These are phyloP conservation scores for Eimeria falciformis DNA, from an alignment of 169 alveolate genomes.

Conservation along the genomic window DNA sequence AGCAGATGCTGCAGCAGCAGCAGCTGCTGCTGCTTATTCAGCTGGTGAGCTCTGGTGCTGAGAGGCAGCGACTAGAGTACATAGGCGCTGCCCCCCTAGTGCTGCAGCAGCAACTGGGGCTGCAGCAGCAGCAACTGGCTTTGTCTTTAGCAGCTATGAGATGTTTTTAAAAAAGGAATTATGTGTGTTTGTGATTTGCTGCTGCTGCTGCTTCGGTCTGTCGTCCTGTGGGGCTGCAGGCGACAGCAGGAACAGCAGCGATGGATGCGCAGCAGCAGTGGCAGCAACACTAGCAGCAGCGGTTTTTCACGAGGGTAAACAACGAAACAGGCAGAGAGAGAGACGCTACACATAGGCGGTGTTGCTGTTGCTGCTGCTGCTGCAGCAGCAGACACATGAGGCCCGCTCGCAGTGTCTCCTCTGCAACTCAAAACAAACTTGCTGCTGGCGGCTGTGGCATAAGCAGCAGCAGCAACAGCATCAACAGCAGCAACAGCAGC, in stretches of 20 bases:
- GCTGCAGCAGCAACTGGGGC: conserved; percentile 46
- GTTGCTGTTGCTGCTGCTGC: conserved; percentile 61
- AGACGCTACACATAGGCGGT: not conserved
- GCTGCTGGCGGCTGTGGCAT: not conserved
- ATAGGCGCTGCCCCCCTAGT: conserved; percentile 31
- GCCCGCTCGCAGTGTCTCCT: conserved; percentile 39
- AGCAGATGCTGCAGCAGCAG: conserved; percentile 21
- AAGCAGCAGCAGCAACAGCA: not conserved
- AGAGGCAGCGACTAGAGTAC: not conserved
- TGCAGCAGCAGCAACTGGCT: conserved; percentile 63
- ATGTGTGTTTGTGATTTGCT: not conserved
- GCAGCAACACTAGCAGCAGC: conserved; percentile 14
- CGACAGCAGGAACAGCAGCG: conserved; percentile 53
- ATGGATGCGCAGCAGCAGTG: conserved; percentile 23
- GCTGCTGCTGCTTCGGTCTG: conserved; percentile 8
- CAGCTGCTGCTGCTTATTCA: not conserved
- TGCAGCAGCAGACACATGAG: conserved; percentile 5
- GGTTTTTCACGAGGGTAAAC: not conserved
- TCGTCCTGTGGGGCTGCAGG: conserved; percentile 49
- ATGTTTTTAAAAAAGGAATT: not conserved
- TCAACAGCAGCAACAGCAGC: not conserved
- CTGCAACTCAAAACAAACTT: not conserved
- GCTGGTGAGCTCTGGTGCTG: not conserved
- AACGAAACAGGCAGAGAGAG: not conserved
- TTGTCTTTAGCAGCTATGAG: not conserved